Evolutionary conservation across 192 early-diverging fungal genomes (phyloP).

Genomic region (Gamsiella multidivaricata): DNA sequence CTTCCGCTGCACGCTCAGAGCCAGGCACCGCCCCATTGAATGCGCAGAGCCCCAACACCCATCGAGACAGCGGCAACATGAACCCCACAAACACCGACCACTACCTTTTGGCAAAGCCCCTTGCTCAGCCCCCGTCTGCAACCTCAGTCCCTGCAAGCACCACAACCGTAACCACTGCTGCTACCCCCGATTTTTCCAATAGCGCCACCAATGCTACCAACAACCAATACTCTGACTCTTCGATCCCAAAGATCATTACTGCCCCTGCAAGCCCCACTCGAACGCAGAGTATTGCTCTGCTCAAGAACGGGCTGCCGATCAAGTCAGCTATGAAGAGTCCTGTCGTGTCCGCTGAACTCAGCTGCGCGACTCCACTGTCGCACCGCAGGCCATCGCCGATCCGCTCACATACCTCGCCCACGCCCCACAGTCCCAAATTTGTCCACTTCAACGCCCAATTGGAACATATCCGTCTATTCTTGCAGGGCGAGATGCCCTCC

Average conservation of each 20-base stretch:
- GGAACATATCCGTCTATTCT: conserved; percentile 77
- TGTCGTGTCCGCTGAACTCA: background rate
- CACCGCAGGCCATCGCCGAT: conserved; percentile 20
- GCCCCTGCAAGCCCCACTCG: conserved; percentile 5
- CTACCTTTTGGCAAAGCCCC: background rate
- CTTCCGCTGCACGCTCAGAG: background rate
- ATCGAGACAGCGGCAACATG: conserved; percentile 3
- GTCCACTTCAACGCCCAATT: conserved; percentile 77
- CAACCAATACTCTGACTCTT: conserved; percentile 6
- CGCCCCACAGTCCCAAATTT: conserved; percentile 63
- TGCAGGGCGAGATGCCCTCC: conserved; percentile 73
- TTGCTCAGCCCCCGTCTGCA: conserved; percentile 1
- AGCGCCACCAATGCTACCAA: background rate
- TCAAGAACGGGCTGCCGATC: conserved; percentile 46
- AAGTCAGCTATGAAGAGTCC: conserved; percentile 45
- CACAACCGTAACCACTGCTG: background rate
- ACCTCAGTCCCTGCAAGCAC: background rate
- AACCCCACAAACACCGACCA: background rate
- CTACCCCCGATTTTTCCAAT: background rate
- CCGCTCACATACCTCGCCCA: conserved; percentile 49
- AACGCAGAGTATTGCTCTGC: conserved; percentile 15
- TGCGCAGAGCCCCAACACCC: conserved; percentile 36
- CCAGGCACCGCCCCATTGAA: conserved; percentile 22
- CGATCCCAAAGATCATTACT: background rate
- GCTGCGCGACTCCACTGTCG: conserved; percentile 1